These are phyloP conservation scores for Candida ipomoeae DNA, from an alignment of 805 yeast genomes.

Conservation along the genomic window DNA sequence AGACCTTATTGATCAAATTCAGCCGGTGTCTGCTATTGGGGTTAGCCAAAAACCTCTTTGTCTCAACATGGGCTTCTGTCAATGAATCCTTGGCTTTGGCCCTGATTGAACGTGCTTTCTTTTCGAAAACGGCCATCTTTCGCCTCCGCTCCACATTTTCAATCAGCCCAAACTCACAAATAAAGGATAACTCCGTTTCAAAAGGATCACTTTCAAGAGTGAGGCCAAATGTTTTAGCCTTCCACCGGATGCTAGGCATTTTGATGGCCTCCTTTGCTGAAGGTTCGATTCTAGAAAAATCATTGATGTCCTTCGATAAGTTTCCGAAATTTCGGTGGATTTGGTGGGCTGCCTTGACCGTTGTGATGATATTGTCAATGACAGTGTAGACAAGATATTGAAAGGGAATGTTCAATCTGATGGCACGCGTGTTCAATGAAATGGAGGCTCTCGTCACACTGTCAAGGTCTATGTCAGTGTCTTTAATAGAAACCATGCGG, in stretches of 20 bases:
- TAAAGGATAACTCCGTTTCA: slow-evolving; percentile 65
- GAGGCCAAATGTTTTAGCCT: slow-evolving; percentile 53
- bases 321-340: slow-evolving; percentile 46
- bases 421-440: slow-evolving; percentile 24
- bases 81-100: slow-evolving; percentile 8
- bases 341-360: slow-evolving; percentile 64
- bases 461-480: slow-evolving; percentile 22
- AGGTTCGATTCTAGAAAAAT: slow-evolving; percentile 34
- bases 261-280: slow-evolving; percentile 34
- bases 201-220: slow-evolving; percentile 87
- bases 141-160: slow-evolving; percentile 62
- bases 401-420: slow-evolving; percentile 63
- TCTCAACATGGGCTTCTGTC: slow-evolving; percentile 6
- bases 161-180: slow-evolving; percentile 59
- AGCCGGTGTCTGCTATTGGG: not conserved
- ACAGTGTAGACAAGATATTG: slow-evolving; percentile 70
- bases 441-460: slow-evolving; percentile 9
- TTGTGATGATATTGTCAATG: slow-evolving; percentile 72
- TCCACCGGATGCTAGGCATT: slow-evolving; percentile 56
- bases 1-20: slow-evolving; percentile 5
- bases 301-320: slow-evolving; percentile 19
- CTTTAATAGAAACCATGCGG: slow-evolving; percentile 31
- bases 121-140: slow-evolving; percentile 40
- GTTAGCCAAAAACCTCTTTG: slow-evolving; percentile 2
- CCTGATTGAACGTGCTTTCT: slow-evolving; percentile 20